These are phyloP conservation scores for Coriaria nepalensis DNA, from an alignment of 306 rosid species.

Conservation along the genomic window DNA sequence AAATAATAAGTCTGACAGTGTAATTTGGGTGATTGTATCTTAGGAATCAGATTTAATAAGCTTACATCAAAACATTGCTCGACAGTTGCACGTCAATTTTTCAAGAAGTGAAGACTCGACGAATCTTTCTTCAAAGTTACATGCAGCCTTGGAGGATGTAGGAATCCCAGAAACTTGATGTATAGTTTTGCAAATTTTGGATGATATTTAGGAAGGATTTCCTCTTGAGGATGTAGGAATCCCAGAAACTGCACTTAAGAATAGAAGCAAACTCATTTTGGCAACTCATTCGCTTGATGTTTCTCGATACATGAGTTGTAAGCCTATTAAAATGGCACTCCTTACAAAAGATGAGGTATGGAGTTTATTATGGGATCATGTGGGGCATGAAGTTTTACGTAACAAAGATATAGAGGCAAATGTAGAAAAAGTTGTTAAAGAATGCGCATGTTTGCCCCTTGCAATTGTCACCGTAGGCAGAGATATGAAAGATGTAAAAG, in stretches of 20 bases:
- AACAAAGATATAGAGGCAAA: background rate
- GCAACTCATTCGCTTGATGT: background rate
- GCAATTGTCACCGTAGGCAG: background rate
- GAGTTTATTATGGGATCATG: background rate
- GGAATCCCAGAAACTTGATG: no score
- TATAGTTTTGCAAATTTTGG: constrained; percentile 10
- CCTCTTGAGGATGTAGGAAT: background rate
- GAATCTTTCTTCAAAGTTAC: background rate
- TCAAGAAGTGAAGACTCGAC: background rate
- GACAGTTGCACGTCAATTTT: background rate
- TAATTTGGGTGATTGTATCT: background rate
- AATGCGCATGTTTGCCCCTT: no score
- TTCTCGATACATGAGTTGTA: background rate
- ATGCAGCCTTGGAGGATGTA: background rate
- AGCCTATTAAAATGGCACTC: background rate
- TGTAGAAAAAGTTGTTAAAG: background rate
- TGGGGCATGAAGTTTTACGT: background rate
- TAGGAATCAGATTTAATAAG: background rate
- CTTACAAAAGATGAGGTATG: background rate
- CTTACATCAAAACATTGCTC: background rate
- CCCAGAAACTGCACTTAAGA: background rate
- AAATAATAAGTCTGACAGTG: background rate
- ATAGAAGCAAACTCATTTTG: background rate
- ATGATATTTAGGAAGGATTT: constrained; percentile 6
- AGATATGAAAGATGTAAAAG: background rate